Evolutionary conservation across 805 yeast genomes (phyloP), one percentile per base, ranked within the genome.

Genomic region (Tetrapisispora iriomotensis): DNA sequence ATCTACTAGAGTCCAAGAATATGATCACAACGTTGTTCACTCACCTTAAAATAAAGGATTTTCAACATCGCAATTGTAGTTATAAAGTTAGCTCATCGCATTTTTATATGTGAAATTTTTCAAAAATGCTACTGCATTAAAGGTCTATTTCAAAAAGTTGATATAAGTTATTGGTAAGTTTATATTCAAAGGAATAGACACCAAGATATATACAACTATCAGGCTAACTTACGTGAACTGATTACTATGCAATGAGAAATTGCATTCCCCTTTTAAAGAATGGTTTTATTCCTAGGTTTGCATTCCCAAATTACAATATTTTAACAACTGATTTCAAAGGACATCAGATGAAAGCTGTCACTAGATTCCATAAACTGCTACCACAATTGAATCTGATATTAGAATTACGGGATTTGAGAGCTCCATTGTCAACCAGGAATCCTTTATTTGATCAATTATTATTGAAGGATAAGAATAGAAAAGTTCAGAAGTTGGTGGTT

Each of bases 381-480:
- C 87, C 92, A 3, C 88, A 84, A 48, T 68, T 87, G 14, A 95
- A 90, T 54, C 59, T 86, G 34, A 73, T 92, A 2, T 60, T 90
- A 6, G 98, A 92, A 53, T 72, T 92, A 8, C 63, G 97, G 53
- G 98, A 92, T 56, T 67, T 90, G 1, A 62, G 98, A 44, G 95
- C 96, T 0, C 98, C 98, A 0, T 49, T 88, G 2, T 72, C 90
- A 3, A 80, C 95, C 1, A 70, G 86, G 36, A 90, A 90, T 54
- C 77, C 77, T 2, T 66, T 88, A n/a, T 71, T 90, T 39, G 92
- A 84, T 45, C 67, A 74, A 27, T 72, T 80, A 0, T 69, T 70
- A 9, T 75, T 74, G 42, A 14, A 31, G n/a, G 60, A 61, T 15
- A 66, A 67, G 34, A 51, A 82, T n/a, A 45, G 44, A 14, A 40